These are phyloP conservation scores for Didymella segeticola DNA, from an alignment of 2,329 filamentous ascomycete genomes.

Conservation along the genomic window DNA sequence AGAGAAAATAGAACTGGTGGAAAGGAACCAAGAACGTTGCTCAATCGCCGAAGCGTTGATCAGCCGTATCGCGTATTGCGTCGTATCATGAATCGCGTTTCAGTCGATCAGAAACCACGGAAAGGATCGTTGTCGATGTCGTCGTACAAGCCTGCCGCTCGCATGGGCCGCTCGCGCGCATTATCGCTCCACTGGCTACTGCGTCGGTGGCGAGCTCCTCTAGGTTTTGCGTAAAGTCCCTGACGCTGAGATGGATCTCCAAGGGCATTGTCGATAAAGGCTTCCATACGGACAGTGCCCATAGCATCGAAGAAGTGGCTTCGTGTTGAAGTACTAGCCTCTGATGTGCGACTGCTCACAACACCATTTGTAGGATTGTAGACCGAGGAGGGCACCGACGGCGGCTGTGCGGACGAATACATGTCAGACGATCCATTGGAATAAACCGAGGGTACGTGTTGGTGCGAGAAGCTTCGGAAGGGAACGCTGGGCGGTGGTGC, in stretches of 20 bases:
- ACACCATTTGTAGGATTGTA: constrained; percentile 49
- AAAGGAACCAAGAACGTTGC: neutral
- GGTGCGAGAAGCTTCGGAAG: constrained; percentile 78
- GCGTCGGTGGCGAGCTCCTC: constrained; percentile 38
- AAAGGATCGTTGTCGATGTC: constrained; percentile 48
- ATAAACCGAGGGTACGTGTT: constrained; percentile 49
- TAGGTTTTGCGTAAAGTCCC: constrained; percentile 23
- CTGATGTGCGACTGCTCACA: constrained; percentile 60
- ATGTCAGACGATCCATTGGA: constrained; percentile 50
- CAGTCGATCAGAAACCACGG: constrained; percentile 39
- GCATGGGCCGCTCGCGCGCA: constrained; percentile 38
- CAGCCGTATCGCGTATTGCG: constrained; percentile 1
- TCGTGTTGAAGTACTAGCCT: constrained; percentile 57
- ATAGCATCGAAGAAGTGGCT: constrained; percentile 80
- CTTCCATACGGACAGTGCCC: constrained; percentile 95
- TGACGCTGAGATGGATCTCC: constrained; percentile 28
- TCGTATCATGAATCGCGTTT: constrained; percentile 1
- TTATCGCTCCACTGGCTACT: constrained; percentile 48
- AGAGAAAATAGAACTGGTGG: neutral
- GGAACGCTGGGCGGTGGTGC: constrained; percentile 69
- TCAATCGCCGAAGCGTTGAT: neutral
- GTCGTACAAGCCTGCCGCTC: constrained; percentile 40
- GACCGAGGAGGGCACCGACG: constrained; percentile 48
- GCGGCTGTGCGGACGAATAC: constrained; percentile 41
- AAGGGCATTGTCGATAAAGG: constrained; percentile 73